These are phyloP conservation scores for Trichoderma lentiforme DNA, from an alignment of 2,329 filamentous ascomycete species.

Conservation along the genomic window DNA sequence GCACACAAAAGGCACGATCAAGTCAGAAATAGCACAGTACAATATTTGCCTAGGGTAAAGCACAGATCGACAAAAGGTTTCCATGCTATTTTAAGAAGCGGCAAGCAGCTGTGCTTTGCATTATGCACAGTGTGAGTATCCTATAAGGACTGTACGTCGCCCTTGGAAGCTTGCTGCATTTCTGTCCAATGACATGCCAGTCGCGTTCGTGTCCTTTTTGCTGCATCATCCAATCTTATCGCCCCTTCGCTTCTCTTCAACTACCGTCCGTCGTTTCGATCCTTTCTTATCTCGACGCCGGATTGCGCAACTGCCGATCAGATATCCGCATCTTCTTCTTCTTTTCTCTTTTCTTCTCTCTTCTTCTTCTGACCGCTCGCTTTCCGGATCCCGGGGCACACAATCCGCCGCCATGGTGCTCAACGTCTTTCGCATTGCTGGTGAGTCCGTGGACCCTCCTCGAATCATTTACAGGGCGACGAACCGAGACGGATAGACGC, in stretches of 20 bases:
- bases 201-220: constrained; percentile 28
- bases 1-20: neutral
- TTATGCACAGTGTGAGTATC: rapidly evolving
- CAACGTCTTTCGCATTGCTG: constrained; percentile 58
- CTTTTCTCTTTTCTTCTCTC: neutral
- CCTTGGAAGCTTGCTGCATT: neutral
- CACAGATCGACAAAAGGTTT: no score
- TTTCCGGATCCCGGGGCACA: neutral
- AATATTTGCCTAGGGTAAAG: neutral
- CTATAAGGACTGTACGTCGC: neutral
- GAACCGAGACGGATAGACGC: constrained; percentile 8
- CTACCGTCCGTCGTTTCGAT: neutral
- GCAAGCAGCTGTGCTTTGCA: neutral
- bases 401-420: constrained; percentile 41
- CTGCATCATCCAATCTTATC: constrained; percentile 17
- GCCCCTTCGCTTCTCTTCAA: neutral
- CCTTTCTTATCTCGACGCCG: neutral
- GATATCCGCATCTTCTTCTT: neutral
- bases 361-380: neutral
- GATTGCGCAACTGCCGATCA: neutral
- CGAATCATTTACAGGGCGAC: neutral
- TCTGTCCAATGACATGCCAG: constrained; percentile 23
- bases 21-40: neutral
- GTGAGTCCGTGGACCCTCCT: constrained; percentile 38
- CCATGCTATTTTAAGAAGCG: constrained; percentile 5